Conservation (phyloP, 352 stramenopile genomes). For the Pilasporangium apinafurcum region DNA sequence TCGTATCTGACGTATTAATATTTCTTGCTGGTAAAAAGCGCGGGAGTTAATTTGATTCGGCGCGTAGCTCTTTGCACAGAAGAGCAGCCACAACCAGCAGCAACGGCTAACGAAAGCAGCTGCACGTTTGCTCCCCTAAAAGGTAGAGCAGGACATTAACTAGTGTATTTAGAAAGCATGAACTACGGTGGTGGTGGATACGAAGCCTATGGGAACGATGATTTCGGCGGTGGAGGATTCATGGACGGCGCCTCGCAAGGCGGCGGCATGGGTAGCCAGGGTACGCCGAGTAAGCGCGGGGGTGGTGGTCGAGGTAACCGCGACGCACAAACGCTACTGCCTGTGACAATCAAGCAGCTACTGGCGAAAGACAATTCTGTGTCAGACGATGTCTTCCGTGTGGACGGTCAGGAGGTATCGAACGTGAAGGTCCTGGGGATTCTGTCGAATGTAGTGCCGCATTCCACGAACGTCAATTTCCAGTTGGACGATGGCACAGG, state of each 20-base stretch:
- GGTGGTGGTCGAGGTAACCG: slow-evolving; percentile 21
- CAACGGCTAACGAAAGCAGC: no score
- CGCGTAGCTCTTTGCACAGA: no score
- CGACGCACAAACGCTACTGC: slow-evolving; percentile 87
- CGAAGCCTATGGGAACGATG: slow-evolving; percentile 67
- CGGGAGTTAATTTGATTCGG: no score
- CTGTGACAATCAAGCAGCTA: slow-evolving; percentile 88
- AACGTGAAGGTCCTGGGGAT: slow-evolving; percentile 89
- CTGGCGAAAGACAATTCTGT: slow-evolving; percentile 27
- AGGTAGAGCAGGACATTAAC: no score
- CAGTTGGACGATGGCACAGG: slow-evolving; percentile 93
- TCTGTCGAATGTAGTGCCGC: slow-evolving; percentile 63
- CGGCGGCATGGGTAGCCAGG: slow-evolving; percentile 22
- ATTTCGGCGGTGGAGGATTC: slow-evolving; percentile 65
- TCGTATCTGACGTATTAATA: no score
- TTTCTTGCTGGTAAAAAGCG: no score
- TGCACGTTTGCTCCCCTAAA: no score
- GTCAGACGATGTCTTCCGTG: slow-evolving; percentile 64
- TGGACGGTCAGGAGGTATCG: slow-evolving; percentile 88
- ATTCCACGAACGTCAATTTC: slow-evolving; percentile 91
- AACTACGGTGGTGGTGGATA: slow-evolving; percentile 58
- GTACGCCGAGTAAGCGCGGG: slow-evolving; percentile 41
- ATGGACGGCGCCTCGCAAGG: slow-evolving; percentile 55
- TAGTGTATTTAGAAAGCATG: no score
- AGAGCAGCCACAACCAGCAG: no score